Conservation (phyloP, 371 early-diverging fungal species). For the Mortierella sp. region DNA sequence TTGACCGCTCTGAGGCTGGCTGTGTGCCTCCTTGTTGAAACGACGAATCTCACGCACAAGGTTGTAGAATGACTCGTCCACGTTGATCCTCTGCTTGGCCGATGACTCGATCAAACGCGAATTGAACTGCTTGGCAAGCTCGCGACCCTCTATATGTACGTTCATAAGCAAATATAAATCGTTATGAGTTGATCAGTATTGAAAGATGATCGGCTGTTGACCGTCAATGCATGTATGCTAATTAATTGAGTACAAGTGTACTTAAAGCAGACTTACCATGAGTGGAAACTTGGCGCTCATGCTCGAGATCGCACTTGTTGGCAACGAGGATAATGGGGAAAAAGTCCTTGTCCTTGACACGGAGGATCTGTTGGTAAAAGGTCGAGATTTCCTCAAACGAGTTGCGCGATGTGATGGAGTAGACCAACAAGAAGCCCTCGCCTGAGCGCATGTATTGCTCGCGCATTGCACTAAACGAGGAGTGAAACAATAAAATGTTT, state of each 20-base stretch:
- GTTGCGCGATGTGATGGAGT: constrained; percentile 80
- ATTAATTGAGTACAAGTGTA: constrained; percentile 34
- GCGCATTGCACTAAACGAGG: constrained; percentile 46
- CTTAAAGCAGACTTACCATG: constrained; percentile 58
- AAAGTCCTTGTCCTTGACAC: constrained; percentile 85
- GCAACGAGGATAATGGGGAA: constrained; percentile 94
- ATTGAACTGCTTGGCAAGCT: constrained; percentile 82
- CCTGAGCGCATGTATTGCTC: constrained; percentile 76
- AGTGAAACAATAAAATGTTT: background rate
- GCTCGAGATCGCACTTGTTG: constrained; percentile 94
- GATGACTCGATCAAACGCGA: constrained; percentile 94
- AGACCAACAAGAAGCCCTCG: constrained; percentile 89
- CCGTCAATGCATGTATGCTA: constrained; percentile 51
- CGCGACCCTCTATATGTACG: constrained; percentile 78
- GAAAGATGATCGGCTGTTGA: too few species aligned
- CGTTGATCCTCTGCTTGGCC: constrained; percentile 82
- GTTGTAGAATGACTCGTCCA: constrained; percentile 38
- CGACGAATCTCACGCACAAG: constrained; percentile 90
- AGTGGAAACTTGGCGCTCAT: constrained; percentile 81
- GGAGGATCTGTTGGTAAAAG: constrained; percentile 83
- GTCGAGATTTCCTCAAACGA: constrained; percentile 87
- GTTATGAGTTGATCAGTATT: too few species aligned
- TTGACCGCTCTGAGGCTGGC: constrained; percentile 46
- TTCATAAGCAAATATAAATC: too few species aligned
- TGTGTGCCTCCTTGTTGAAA: constrained; percentile 73